Evolutionary conservation across 2,329 filamentous ascomycete genomes (phyloP).

Genomic region (Fusarium avenaceum): DNA sequence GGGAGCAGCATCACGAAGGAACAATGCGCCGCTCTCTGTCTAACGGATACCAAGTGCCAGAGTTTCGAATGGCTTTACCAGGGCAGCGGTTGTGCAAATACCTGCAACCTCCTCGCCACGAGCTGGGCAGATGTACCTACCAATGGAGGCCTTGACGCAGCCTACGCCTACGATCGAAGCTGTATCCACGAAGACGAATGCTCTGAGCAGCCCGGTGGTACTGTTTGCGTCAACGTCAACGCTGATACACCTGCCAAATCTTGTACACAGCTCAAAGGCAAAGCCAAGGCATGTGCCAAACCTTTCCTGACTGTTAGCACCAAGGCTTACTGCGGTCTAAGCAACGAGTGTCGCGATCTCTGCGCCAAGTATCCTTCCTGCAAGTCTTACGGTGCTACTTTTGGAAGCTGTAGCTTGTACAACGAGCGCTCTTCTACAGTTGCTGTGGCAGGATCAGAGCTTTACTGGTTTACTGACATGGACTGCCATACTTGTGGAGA

Average conservation of each 20-base stretch:
- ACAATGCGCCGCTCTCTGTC: constrained; percentile 40
- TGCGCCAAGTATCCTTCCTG: constrained; percentile 41
- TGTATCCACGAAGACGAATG: constrained; percentile 34
- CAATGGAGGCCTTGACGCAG: constrained; percentile 18
- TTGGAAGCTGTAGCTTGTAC: constrained; percentile 35
- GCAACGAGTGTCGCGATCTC: constrained; percentile 40
- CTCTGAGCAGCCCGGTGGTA: constrained; percentile 13
- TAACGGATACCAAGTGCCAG: constrained; percentile 32
- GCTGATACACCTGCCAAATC: constrained; percentile 35
- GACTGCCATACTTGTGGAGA: constrained; percentile 39
- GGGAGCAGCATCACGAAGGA: constrained; percentile 33
- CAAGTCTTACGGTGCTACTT: constrained; percentile 41
- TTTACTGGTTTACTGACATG: constrained; percentile 36
- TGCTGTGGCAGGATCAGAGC: constrained; percentile 11
- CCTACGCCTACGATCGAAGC: constrained; percentile 40
- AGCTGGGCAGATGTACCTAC: constrained; percentile 13
- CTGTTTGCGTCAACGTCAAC: constrained; percentile 36
- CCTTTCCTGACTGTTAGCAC: constrained; percentile 34
- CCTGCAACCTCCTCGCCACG: constrained; percentile 28
- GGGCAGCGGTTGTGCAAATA: constrained; percentile 34
- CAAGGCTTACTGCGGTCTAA: constrained; percentile 14
- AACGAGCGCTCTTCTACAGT: constrained; percentile 32
- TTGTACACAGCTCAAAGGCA: constrained; percentile 28
- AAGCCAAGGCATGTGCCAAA: constrained; percentile 37
- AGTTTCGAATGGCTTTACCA: constrained; percentile 41